Base-by-base conservation (phyloP, 331 rosid species). In the Pyracantha coccinea region DNA sequence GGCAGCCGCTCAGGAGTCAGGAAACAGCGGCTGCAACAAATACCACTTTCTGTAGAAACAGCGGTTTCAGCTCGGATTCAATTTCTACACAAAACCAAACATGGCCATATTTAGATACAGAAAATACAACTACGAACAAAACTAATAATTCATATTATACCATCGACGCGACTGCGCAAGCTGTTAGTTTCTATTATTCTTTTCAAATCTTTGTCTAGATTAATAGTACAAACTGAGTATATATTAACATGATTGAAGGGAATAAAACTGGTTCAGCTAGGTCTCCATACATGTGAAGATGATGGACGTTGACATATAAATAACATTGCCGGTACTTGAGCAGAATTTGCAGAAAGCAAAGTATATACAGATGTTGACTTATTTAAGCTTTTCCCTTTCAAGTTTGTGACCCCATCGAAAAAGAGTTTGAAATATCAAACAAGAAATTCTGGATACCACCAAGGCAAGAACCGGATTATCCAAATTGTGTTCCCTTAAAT, bases 21-120 rank as follows among this genome's bases (percentile, higher is more conserved):
- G 86, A 89, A 87, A 87, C 90, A 83, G 78, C 82, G 94, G 94
- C 91, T 71, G 69, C 66, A 1, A 27, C 20, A 9, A 75, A 85
- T 83, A 87, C 91, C 88, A 80, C 83, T 71, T 65, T 66, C 78
- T 66, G 6, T 67, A 6, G 28, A 20, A 35, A 31, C 71, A 77
- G 83, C 71, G 86, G 85, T 85, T 85, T 81, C 79, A 2, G 29
- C 58, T 66, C 31, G 32, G 15, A 35, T 41, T 66, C 8, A 38
- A 38, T 50, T 50, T 50, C 9, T 6, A 17, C 3, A 50, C 55
- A 50, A 16, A 50, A 50, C 55, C 9, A 50, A 50, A 50, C 7
- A 50, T 50, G 9, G 20, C 55, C 9, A 50, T 50, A 6, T 50
- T 17, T 50, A 1, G 55, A 7, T 16, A 0, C 10, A 17, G 20